Evolutionary conservation across 257 asterid species (phyloP).

Genomic region (Ajuga chamaepitys): DNA sequence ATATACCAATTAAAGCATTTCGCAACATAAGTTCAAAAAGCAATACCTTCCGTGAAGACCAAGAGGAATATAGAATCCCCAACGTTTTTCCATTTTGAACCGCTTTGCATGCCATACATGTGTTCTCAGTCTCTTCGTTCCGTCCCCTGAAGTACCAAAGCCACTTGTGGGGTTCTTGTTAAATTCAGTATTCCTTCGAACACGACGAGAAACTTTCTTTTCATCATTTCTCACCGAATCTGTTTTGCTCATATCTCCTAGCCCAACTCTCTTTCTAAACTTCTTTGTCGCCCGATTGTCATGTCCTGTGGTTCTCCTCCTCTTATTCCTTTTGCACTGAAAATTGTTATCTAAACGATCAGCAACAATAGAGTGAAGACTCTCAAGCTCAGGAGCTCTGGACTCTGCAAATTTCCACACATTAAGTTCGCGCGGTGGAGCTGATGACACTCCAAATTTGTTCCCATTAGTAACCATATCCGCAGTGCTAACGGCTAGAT

Average conservation of each 20-base stretch:
- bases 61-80: slow-evolving; percentile 84
- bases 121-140: slow-evolving; percentile 79
- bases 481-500: slow-evolving; percentile 4
- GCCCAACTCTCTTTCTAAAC: slow-evolving; percentile 36
- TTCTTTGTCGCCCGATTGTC: slow-evolving; percentile 47
- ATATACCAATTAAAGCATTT: not conserved
- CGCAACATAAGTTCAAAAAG: not conserved
- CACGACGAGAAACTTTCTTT: slow-evolving; percentile 46
- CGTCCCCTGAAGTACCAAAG: slow-evolving; percentile 69
- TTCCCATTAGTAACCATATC: slow-evolving; percentile 30
- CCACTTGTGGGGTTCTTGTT: slow-evolving; percentile 53
- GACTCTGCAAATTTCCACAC: slow-evolving; percentile 73
- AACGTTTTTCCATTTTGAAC: slow-evolving; percentile 61
- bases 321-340: slow-evolving; percentile 57
- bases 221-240: slow-evolving; percentile 24
- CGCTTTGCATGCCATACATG: slow-evolving; percentile 97
- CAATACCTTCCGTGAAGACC: slow-evolving; percentile 78
- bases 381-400: slow-evolving; percentile 65
- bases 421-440: slow-evolving; percentile 55
- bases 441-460: slow-evolving; percentile 32
- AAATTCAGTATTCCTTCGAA: slow-evolving; percentile 62
- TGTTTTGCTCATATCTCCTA: slow-evolving; percentile 5
- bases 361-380: slow-evolving; percentile 60
- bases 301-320: slow-evolving; percentile 77
- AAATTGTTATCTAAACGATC: slow-evolving; percentile 57